Percentiles rank a stretch among this genome's conserved stretches.
These are phyloP conservation scores for Mycena floridula DNA, from an alignment of 768 basidiomycete genomes.

Conservation along the genomic window DNA sequence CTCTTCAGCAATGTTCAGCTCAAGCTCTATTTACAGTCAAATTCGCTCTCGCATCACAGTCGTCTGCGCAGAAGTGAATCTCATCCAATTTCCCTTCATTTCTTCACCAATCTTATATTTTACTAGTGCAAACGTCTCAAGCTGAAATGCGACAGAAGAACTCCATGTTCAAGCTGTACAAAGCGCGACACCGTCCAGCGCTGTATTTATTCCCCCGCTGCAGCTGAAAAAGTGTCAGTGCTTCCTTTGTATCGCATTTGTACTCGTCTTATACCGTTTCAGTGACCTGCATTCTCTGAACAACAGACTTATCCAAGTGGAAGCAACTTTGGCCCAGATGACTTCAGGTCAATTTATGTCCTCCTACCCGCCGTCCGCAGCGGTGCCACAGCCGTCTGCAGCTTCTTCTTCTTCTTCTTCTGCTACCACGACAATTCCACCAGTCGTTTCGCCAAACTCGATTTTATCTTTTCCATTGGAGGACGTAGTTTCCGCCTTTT, in stretches of 20 bases:
- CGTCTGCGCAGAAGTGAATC: constrained; percentile 70
- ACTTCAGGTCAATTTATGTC: constrained; percentile 28
- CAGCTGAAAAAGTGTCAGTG: constrained; percentile 78
- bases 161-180: constrained; percentile 71
- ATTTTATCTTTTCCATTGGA: constrained; percentile 50
- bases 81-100: constrained; percentile 2
- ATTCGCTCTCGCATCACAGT: constrained; percentile 75
- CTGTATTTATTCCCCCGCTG: constrained; percentile 76
- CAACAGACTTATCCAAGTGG: constrained; percentile 70
- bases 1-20: too few relatives aligned
- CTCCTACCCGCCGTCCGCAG: constrained; percentile 7
- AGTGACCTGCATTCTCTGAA: constrained; percentile 81
- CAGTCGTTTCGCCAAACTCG: constrained; percentile 31
- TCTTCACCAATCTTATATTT: constrained; percentile 4
- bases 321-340: constrained; percentile 50
- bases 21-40: too few relatives aligned
- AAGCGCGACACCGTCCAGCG: constrained; percentile 71
- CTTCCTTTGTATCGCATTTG: constrained; percentile 5
- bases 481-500: constrained; percentile 56
- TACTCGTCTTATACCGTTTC: constrained; percentile 1
- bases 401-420: constrained; percentile 1
- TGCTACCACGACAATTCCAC: constrained; percentile 18
- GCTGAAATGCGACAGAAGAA: constrained; percentile 76
- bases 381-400: constrained; percentile 1
- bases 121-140: constrained; percentile 81